Base-by-base conservation (phyloP, 371 early-diverging fungal genomes). In the Mucor mucedo region DNA sequence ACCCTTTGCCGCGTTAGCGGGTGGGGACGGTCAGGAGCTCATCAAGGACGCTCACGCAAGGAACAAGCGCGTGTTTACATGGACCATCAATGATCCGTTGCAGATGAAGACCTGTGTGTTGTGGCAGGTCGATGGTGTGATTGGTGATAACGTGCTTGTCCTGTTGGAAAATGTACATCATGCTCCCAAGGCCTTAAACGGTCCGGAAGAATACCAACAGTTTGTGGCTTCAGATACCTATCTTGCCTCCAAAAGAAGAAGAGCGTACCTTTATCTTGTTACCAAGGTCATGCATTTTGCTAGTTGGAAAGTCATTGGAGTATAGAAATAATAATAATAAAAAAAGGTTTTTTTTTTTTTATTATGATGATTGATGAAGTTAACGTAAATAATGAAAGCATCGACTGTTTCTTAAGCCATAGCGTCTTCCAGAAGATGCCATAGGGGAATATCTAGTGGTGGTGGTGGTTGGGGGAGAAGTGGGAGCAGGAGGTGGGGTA, bases 71-170 rank as follows among this genome's bases (percentile, higher is more conserved):
- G 73, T 89, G 7, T 65, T 80, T 52, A 76, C 77, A 13, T 89
- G 89, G 89, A 89, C 87, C 0, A 83, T 89, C 63, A 84, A 89
- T 52, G 76, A 82, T 41, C 66, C 72, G 5, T 56, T 69, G 2
- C 81, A 83, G 52, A 81, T 83, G 61, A 80, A 80, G 35, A 74
- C 75, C 10, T 76, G 78, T 58, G 72, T 87, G 29, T 58, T 63
- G 13, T 78, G 80, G 80, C 77, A 82, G 0, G 70, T 86, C 0
- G 86, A 88, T 67, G 86, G 76, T 52, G 72, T 88, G 4, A 65
- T 88, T 55, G 82, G 85, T 21, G 83, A 88, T 55, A 68, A 82
- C 49, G 78, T 83, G 0, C 66, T 66, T 33, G 32, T 63, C 5
- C 48, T 86, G 60, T 21, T 82, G 58, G 63, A 75, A 27, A 72